These are phyloP conservation scores for Penicillium simplicissimum DNA, from an alignment of 495 filamentous ascomycete species.

Conservation along the genomic window DNA sequence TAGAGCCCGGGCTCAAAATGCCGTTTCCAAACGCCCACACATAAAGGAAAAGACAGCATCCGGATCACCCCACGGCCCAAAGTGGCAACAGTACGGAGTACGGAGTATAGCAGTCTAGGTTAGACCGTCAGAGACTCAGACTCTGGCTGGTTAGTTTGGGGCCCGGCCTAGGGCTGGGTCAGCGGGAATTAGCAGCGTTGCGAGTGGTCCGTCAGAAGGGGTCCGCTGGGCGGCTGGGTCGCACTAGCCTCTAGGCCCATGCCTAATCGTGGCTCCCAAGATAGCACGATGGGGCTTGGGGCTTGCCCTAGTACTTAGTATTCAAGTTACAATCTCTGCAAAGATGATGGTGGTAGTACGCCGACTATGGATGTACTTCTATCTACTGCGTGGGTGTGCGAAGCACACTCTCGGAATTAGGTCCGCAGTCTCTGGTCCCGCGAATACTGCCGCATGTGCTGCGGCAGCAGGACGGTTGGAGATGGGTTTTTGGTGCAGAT, in stretches of 20 bases:
- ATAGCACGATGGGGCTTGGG: neutral
- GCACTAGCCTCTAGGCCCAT: conserved; percentile 7
- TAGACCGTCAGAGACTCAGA: too few species aligned
- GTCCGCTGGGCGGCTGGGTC: neutral
- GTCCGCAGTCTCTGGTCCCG: neutral
- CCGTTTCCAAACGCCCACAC: neutral
- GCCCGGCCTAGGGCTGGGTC: neutral
- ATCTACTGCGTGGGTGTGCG: too few species aligned
- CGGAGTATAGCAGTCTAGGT: neutral
- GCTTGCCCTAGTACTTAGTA: neutral
- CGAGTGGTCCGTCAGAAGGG: conserved; percentile 10
- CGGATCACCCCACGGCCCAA: conserved; percentile 29
- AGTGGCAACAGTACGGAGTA: conserved; percentile 9
- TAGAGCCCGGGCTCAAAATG: conserved; percentile 9
- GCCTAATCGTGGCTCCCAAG: neutral
- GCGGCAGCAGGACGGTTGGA: neutral
- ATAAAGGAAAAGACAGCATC: conserved; percentile 21
- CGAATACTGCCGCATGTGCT: neutral
- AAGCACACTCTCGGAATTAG: neutral
- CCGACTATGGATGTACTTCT: too few species aligned
- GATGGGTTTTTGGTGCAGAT: neutral
- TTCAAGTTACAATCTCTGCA: too few species aligned
- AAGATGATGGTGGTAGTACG: too few species aligned
- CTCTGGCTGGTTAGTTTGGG: too few species aligned
- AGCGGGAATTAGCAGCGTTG: conserved; percentile 12